phyloP scores from a whole-genome alignment of 2,329 filamentous ascomycete species.

The Aquanectria penicillioides region DNA sequence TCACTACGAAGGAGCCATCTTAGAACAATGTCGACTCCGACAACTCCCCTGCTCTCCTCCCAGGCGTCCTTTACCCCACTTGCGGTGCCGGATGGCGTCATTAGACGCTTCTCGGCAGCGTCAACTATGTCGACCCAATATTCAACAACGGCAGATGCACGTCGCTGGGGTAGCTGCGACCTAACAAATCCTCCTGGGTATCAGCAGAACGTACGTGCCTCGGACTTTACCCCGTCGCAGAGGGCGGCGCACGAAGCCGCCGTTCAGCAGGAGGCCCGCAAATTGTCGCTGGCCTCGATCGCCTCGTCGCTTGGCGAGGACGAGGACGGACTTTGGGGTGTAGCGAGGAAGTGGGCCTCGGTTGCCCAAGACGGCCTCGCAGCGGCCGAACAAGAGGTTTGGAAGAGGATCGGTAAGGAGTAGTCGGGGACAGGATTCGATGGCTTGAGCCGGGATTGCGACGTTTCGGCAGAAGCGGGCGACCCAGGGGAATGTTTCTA shows the following conservation, averaged over 20 bases:
- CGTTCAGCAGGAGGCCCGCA: conserved; percentile 37
- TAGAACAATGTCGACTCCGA: conserved; percentile 52
- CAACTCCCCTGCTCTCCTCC: conserved; percentile 60
- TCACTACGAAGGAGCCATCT: conserved; percentile 48
- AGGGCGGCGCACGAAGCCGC: conserved; percentile 51
- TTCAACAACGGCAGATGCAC: conserved; percentile 38
- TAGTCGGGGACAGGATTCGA: conserved; percentile 41
- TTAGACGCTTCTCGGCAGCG: no score
- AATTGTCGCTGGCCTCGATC: conserved; percentile 32
- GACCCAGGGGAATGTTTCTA: conserved; percentile 4
- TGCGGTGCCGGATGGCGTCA: conserved; percentile 52
- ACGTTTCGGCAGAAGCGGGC: conserved; percentile 13
- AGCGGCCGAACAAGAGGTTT: conserved; percentile 69
- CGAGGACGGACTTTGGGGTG: conserved; percentile 62
- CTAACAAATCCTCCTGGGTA: conserved; percentile 65
- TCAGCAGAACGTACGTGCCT: conserved; percentile 63
- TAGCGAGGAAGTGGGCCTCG: conserved; percentile 67
- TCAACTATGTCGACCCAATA: no score
- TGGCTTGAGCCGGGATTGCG: conserved; percentile 29
- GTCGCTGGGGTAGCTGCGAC: conserved; percentile 38
- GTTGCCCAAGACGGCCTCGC: conserved; percentile 67
- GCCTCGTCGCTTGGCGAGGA: conserved; percentile 32
- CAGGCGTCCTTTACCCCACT: conserved; percentile 63
- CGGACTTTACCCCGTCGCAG: conserved; percentile 61
- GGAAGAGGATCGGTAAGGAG: conserved; percentile 71